These are phyloP conservation scores for Corymbia maculata DNA, from an alignment of 345 rosid species.

Conservation along the genomic window DNA sequence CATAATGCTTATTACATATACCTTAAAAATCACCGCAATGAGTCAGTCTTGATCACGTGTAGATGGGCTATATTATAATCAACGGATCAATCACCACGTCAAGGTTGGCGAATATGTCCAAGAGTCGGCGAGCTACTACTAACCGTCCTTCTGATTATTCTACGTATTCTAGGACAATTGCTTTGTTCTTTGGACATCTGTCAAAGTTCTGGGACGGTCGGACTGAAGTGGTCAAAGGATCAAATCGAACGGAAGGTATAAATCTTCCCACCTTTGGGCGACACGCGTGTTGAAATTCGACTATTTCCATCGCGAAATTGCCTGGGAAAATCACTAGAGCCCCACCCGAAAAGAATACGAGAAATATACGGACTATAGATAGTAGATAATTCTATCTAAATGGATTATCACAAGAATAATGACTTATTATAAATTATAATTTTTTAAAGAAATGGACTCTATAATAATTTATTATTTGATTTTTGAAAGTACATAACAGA, in stretches of 20 bases:
- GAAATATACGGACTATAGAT: not conserved
- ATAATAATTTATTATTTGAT: no score
- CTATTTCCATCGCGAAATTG: not conserved
- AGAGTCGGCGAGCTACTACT: not conserved
- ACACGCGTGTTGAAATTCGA: not conserved
- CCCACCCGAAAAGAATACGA: not conserved
- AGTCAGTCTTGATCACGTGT: not conserved
- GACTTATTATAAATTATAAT: no score
- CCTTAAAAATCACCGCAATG: not conserved
- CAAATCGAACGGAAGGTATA: not conserved
- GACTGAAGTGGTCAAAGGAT: not conserved
- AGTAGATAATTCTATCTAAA: not conserved
- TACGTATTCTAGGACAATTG: not conserved
- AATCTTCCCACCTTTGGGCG: not conserved
- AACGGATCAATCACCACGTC: not conserved
- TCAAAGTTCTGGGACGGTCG: not conserved
- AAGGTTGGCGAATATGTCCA: not conserved
- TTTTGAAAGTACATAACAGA: no score
- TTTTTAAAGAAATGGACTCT: no score
- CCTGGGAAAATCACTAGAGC: not conserved
- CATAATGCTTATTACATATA: no score
- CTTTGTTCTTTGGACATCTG: not conserved
- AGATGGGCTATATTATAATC: not conserved
- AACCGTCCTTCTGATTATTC: not conserved
- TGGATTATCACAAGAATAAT: not conserved